Percentiles rank a stretch among this genome's conserved stretches.
Evolutionary conservation across 192 early-diverging fungal genomes (phyloP).

Genomic region (Backusella tuberculispora): DNA sequence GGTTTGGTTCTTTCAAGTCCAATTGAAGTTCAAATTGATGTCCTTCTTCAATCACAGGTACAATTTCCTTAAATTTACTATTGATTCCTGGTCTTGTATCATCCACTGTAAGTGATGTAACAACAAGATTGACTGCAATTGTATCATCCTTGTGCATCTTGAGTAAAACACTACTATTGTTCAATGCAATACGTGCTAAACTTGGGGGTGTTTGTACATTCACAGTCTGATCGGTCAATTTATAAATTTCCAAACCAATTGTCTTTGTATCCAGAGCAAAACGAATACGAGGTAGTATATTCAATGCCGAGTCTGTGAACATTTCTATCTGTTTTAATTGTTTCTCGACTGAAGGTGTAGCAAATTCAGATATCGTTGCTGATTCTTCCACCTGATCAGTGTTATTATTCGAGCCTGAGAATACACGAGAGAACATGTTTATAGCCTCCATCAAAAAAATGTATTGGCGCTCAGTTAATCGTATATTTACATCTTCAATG

Average conservation of each 20-base stretch:
- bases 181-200: constrained; percentile 54
- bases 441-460: constrained; percentile 72
- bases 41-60: constrained; percentile 63
- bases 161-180: constrained; percentile 57
- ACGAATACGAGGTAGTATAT: constrained; percentile 22
- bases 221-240: constrained; percentile 57
- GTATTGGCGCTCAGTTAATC: constrained; percentile 84
- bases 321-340: not conserved
- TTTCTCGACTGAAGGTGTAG: not conserved
- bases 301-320: not conserved
- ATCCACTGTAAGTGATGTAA: constrained; percentile 72
- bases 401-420: constrained; percentile 23
- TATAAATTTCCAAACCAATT: constrained; percentile 82
- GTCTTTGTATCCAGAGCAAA: constrained; percentile 68
- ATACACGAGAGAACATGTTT: constrained; percentile 53
- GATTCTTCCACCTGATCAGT: not conserved
- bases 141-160: constrained; percentile 60
- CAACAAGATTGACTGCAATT: constrained; percentile 70
- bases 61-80: constrained; percentile 85
- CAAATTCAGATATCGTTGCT: not conserved
- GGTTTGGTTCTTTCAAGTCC: constrained; percentile 44
- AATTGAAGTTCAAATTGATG: constrained; percentile 65
- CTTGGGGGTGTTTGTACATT: constrained; percentile 55
- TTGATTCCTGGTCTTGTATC: constrained; percentile 79
- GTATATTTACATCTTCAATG: constrained; percentile 78